Conservation (phyloP, 73 alveolate species). For the Paraurostyla sp. region DNA sequence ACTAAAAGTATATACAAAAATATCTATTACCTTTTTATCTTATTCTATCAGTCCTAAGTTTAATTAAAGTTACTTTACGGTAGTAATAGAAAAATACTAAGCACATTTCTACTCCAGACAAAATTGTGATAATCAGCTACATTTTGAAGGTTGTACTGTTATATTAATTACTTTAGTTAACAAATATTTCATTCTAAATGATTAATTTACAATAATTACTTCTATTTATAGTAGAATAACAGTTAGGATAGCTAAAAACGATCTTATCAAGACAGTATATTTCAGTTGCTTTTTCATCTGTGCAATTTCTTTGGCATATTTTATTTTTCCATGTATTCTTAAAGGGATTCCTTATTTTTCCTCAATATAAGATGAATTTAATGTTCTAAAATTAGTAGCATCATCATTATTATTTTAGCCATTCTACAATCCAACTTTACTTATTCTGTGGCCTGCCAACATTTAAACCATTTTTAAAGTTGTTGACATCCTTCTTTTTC, state of each 20-base stretch:
- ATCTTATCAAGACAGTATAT: neutral
- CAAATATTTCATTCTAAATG: slow-evolving; percentile 31
- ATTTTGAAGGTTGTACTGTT: neutral
- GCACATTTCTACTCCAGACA: neutral
- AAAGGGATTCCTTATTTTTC: neutral
- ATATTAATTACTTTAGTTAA: neutral
- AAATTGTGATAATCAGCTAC: neutral
- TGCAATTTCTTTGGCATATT: slow-evolving; percentile 22
- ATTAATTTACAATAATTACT: neutral
- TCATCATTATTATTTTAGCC: neutral
- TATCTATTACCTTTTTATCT: neutral
- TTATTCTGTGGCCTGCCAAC: neutral
- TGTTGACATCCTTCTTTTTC: neutral
- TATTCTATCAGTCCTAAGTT: neutral
- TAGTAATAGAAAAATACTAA: neutral
- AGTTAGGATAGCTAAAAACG: neutral
- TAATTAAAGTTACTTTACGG: neutral
- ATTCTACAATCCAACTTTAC: neutral
- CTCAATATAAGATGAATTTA: slow-evolving; percentile 15
- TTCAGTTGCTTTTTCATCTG: slow-evolving; percentile 1
- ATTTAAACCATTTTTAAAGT: neutral
- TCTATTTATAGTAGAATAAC: slow-evolving; percentile 28
- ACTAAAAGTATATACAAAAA: slow-evolving; percentile 2
- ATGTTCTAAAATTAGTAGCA: neutral
- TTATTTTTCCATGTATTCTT: slow-evolving; percentile 24